Conservation (phyloP, 2,329 filamentous ascomycete genomes). For the Sporothrix globosa region DNA sequence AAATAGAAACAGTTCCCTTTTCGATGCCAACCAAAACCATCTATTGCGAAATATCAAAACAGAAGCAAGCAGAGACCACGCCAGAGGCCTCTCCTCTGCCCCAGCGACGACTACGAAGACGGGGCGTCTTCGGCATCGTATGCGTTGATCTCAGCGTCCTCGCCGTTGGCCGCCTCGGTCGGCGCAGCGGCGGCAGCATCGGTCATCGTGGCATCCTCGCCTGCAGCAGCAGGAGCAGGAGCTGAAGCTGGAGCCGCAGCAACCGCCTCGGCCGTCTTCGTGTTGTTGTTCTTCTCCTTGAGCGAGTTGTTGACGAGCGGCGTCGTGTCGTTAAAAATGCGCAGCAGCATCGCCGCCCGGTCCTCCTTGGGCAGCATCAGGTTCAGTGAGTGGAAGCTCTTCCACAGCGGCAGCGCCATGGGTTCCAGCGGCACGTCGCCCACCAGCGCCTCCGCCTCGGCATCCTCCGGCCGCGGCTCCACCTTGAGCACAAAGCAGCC, state of each 20-base stretch:
- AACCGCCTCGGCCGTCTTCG: constrained; percentile 1
- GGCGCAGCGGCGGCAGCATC: constrained; percentile 9
- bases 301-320: constrained; percentile 74
- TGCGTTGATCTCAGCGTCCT: constrained; percentile 29
- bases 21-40: constrained; percentile 7
- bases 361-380: constrained; percentile 99
- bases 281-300: constrained; percentile 44
- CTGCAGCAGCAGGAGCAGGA: constrained; percentile 17
- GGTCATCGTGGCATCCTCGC: constrained; percentile 28
- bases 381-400: constrained; percentile 88
- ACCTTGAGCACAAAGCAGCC: constrained; percentile 90
- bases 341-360: constrained; percentile 84
- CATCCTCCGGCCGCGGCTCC: constrained; percentile 56
- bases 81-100: not conserved
- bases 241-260: constrained; percentile 29
- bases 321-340: constrained; percentile 87
- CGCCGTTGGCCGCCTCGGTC: not conserved
- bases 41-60: constrained; percentile 9
- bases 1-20: not conserved
- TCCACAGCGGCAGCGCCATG: constrained; percentile 91
- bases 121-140: constrained; percentile 37
- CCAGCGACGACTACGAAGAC: constrained; percentile 28
- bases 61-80: not conserved
- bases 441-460: not conserved
- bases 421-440: constrained; percentile 57